A percentile compares a stretch with the other conserved stretches of the same genome.
phyloP scores from a whole-genome alignment of 345 rosid species.

The Syzygium oleosum region DNA sequence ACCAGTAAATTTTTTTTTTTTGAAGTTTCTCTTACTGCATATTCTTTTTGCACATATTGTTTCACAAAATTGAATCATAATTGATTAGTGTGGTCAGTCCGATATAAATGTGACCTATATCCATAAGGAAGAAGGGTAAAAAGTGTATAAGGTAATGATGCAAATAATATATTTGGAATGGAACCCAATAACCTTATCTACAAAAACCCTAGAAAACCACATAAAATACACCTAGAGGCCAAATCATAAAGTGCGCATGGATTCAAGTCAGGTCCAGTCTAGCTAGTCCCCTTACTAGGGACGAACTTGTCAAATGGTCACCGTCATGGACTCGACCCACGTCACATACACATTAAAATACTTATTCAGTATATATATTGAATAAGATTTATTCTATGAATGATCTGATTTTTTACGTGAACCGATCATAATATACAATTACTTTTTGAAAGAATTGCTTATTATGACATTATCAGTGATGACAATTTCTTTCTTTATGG shows the following conservation, averaged over 20 bases:
- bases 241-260: not conserved
- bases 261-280: not conserved
- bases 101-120: not conserved
- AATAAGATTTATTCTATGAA: not conserved
- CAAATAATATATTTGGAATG: not conserved
- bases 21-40: not conserved
- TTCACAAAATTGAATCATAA: not conserved
- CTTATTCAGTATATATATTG: not conserved
- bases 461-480: not conserved
- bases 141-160: not conserved
- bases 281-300: not conserved
- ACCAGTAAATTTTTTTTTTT: not conserved
- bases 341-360: not conserved
- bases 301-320: not conserved
- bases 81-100: not conserved
- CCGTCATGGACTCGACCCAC: not conserved
- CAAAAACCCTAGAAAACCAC: not conserved
- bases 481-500: not conserved
- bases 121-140: not conserved
- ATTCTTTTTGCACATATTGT: not conserved
- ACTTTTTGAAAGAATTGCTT: not conserved
- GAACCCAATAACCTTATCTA: not conserved
- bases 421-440: not conserved
- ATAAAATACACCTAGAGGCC: not conserved
- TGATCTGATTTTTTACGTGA: not conserved